These are phyloP conservation scores for Zymoseptoria pseudotritici DNA, from an alignment of 2,329 filamentous ascomycete genomes.

Conservation along the genomic window DNA sequence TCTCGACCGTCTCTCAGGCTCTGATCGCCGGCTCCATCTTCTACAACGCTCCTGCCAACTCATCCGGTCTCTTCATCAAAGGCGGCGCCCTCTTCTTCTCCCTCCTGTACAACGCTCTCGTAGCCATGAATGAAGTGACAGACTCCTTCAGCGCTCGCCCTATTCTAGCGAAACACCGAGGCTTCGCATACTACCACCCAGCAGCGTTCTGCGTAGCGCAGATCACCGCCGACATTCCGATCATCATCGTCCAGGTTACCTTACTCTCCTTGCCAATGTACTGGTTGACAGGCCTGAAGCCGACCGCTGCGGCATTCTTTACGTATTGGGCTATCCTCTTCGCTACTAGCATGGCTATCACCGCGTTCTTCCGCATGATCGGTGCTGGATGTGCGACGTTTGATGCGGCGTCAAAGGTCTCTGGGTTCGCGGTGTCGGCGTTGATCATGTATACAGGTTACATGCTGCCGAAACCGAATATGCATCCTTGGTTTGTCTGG, in stretches of 20 bases:
- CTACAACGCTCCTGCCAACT: constrained; percentile 53
- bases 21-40: constrained; percentile 60
- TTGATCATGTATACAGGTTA: constrained; percentile 30
- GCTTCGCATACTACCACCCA: constrained; percentile 34
- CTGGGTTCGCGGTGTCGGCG: constrained; percentile 23
- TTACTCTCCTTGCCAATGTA: constrained; percentile 54
- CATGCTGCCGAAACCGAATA: constrained; percentile 26
- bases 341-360: constrained; percentile 40
- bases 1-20: constrained; percentile 51
- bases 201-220: constrained; percentile 46
- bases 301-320: constrained; percentile 50
- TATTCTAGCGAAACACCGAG: constrained; percentile 40
- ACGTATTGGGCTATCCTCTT: constrained; percentile 52
- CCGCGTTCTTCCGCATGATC: constrained; percentile 39
- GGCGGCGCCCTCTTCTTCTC: constrained; percentile 58
- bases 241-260: constrained; percentile 52
- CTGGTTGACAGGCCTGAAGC: constrained; percentile 55
- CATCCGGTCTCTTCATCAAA: constrained; percentile 56
- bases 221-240: constrained; percentile 45
- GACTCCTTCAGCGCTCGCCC: constrained; percentile 42
- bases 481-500: constrained; percentile 47
- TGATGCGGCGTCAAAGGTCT: constrained; percentile 26
- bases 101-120: constrained; percentile 54
- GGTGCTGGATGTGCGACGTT: constrained; percentile 28
- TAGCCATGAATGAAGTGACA: constrained; percentile 60